phyloP scores from a whole-genome alignment of 345 rosid genomes.

The Hibiscus syriacus region DNA sequence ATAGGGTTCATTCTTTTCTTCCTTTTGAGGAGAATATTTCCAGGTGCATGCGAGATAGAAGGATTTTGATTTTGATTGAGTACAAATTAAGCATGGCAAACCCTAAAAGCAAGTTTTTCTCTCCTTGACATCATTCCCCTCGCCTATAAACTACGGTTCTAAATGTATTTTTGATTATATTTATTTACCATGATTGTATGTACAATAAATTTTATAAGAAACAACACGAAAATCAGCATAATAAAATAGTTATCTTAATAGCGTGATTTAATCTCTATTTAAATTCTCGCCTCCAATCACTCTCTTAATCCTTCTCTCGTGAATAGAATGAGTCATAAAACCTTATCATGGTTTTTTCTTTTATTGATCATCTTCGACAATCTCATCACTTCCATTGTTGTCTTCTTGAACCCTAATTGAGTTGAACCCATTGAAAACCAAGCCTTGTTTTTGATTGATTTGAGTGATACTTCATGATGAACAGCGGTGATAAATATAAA shows the following conservation, averaged over 20 bases:
- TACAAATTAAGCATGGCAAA: conserved; percentile 52
- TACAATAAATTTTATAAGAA: not conserved
- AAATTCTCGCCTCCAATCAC: conserved; percentile 18
- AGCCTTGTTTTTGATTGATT: conserved; percentile 3
- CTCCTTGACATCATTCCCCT: conserved; percentile 20
- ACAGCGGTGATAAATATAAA: too few species aligned
- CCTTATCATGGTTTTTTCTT: not conserved
- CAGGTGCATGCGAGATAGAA: conserved; percentile 39
- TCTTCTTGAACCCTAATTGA: not conserved
- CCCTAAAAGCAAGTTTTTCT: conserved; percentile 38
- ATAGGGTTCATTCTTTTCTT: conserved; percentile 7
- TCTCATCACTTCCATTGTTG: not conserved
- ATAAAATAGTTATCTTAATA: too few species aligned
- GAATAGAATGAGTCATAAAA: not conserved
- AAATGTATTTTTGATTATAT: not conserved
- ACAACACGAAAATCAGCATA: too few species aligned
- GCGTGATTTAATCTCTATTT: not conserved
- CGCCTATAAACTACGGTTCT: too few species aligned
- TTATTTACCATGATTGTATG: not conserved
- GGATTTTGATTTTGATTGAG: conserved; percentile 33
- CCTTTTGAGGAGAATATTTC: conserved; percentile 31
- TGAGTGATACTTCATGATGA: not conserved
- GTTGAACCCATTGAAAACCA: not conserved
- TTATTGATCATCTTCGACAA: not conserved
- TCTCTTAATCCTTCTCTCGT: not conserved